Percentiles rank a stretch among this genome's conserved stretches.
These are phyloP conservation scores for Lentinula raphanica DNA, from an alignment of 768 basidiomycete species.

Conservation along the genomic window DNA sequence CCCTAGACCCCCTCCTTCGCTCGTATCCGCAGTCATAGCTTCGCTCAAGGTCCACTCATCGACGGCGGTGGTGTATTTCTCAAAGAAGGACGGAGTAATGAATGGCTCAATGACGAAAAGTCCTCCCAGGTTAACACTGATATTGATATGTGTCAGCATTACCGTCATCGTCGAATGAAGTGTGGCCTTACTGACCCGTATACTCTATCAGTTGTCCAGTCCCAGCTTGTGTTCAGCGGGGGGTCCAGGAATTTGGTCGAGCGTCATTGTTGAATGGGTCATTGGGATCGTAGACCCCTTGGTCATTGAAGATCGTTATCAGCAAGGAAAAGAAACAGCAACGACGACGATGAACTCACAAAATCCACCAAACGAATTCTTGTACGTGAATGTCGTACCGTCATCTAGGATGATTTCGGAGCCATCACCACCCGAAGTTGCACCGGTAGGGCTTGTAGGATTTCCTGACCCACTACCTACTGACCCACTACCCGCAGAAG, in stretches of 20 bases:
- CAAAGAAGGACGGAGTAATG: slow-evolving; percentile 64
- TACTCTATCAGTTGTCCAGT: slow-evolving; percentile 56
- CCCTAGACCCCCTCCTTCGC: slow-evolving; percentile 48
- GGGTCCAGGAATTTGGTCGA: slow-evolving; percentile 78
- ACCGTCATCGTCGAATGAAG: not conserved
- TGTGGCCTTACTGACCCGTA: slow-evolving; percentile 43
- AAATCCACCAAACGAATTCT: slow-evolving; percentile 70
- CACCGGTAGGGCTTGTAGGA: slow-evolving; percentile 3
- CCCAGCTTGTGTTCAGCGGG: slow-evolving; percentile 71
- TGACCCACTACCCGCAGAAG: slow-evolving; percentile 8
- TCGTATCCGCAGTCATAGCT: slow-evolving; percentile 62
- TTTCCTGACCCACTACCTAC: slow-evolving; percentile 6
- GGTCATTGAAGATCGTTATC: too few relatives aligned
- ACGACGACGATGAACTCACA: slow-evolving; percentile 40
- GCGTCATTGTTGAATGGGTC: slow-evolving; percentile 76
- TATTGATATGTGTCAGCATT: not conserved
- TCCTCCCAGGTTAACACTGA: slow-evolving; percentile 58
- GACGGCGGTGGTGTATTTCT: slow-evolving; percentile 54
- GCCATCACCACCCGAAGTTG: slow-evolving; percentile 57
- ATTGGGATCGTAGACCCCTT: slow-evolving; percentile 63
- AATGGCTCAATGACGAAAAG: slow-evolving; percentile 63
- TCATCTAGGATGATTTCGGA: slow-evolving; percentile 58
- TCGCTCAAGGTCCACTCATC: slow-evolving; percentile 74
- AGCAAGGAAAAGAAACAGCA: slow-evolving; percentile 5
- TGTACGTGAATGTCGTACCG: slow-evolving; percentile 71